Conservation (phyloP, 495 filamentous ascomycete genomes). For the Trichoderma orchidacearum region DNA sequence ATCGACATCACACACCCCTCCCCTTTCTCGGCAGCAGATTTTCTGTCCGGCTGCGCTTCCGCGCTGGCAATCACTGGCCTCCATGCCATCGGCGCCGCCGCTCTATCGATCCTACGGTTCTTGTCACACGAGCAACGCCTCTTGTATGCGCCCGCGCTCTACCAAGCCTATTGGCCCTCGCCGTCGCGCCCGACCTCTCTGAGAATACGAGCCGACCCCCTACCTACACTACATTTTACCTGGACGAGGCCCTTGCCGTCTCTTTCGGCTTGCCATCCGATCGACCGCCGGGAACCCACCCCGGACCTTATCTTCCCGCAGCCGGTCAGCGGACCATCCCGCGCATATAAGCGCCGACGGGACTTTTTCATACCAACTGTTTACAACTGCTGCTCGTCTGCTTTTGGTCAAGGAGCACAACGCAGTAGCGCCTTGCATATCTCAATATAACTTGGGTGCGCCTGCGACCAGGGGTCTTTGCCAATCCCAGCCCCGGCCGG, state of each 20-base stretch:
- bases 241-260: not conserved
- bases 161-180: not conserved
- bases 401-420: not conserved
- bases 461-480: not conserved
- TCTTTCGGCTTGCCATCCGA: not conserved
- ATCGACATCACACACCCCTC: not conserved
- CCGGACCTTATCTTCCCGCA: not conserved
- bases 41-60: not conserved
- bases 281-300: not conserved
- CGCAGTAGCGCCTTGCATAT: not conserved
- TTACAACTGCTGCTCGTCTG: not conserved
- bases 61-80: not conserved
- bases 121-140: not conserved
- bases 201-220: not conserved
- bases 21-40: not conserved
- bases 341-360: not conserved
- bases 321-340: not conserved
- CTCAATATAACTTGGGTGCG: not conserved
- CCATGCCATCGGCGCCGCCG: not conserved
- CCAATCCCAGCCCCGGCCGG: not conserved
- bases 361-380: no score
- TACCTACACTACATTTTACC: no score
- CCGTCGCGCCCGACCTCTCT: not conserved
- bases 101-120: not conserved
- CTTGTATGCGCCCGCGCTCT: not conserved